Evolutionary conservation across 495 filamentous ascomycete species (phyloP), one percentile per base, ranked within the genome.

Genomic region (Monascus purpureus): DNA sequence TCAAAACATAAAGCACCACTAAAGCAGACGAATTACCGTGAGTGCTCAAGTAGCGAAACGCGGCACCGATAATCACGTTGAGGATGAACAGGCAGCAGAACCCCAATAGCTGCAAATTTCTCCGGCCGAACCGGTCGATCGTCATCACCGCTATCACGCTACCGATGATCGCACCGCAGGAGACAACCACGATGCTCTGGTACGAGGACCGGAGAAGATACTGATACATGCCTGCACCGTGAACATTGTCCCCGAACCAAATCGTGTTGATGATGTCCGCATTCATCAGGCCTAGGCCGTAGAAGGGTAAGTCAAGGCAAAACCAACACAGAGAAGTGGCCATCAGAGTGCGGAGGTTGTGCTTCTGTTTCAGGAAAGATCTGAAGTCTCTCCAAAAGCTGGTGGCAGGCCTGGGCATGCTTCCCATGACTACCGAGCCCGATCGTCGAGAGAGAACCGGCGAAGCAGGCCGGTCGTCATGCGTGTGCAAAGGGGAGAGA

Each of bases 291-390:
- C 57, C 61, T 11, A 66, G 45, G 2, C 48, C 55, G 31, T 55
- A 66, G 36, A 65, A 66, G 9, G 45, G 53, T 13, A 63, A 51
- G 27, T 66, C 61, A 3, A 66, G 35, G 1, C 57, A 32, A 14
- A 59, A 48, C 59, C 59, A 66, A 16, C 33, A 45, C 3, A 47
- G 7, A 6, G 53, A 49, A 8, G 61, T 63, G 1, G 55, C 61
- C 20, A 46, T 39, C 8, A 66, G 47, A 25, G 56, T 45, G 4
- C 38, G 29, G 45, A 49, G 53, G 25, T 61, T 52, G 24, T 53
- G 49, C 25, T 60, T 40, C 2, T 19, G 30, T 13, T 41, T 38
- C 18, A 59, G 42, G 35, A 52, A 57, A 13, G 5, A 6, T 14
- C 26, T 28, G 26, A 28, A 28, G 12, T 28, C 26, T 13, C 13